phyloP scores from a whole-genome alignment of 2,329 filamentous ascomycete genomes.

The Chaetomium sp. region DNA sequence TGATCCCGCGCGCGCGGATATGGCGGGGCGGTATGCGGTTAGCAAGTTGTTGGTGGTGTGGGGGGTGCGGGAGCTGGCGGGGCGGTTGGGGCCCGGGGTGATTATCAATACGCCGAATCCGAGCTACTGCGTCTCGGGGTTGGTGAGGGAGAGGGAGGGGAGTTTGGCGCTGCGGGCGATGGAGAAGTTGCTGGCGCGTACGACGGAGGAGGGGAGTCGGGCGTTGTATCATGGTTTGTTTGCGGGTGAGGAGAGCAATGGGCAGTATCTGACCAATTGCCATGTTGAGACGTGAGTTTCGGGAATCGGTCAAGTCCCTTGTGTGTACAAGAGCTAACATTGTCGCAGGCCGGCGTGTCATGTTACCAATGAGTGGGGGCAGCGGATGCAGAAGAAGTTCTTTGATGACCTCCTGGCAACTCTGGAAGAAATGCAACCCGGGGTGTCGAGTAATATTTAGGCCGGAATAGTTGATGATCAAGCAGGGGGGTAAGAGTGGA shows the following conservation, averaged over 20 bases:
- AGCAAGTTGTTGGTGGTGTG: constrained; percentile 41
- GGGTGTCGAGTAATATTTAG: constrained; percentile 33
- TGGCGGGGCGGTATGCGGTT: constrained; percentile 39
- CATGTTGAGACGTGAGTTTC: constrained; percentile 36
- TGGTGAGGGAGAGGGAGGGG: constrained; percentile 26
- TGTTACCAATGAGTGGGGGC: constrained; percentile 41
- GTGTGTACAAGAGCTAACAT: constrained; percentile 3
- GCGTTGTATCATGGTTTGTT: constrained; percentile 39
- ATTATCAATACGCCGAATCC: constrained; percentile 47
- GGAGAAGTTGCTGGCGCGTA: constrained; percentile 43
- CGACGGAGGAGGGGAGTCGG: constrained; percentile 49
- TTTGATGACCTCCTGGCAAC: constrained; percentile 41
- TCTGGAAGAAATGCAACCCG: constrained; percentile 40
- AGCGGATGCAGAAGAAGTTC: constrained; percentile 38
- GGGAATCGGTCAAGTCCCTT: no score
- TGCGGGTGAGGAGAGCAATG: constrained; percentile 40
- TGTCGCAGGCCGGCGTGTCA: constrained; percentile 35
- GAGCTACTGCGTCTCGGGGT: constrained; percentile 45
- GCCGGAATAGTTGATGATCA: not conserved
- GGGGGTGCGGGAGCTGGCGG: constrained; percentile 38
- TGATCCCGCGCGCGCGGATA: constrained; percentile 36
- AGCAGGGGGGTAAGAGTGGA: not conserved
- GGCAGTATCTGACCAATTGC: constrained; percentile 42
- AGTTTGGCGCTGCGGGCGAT: constrained; percentile 12
- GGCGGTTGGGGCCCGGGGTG: constrained; percentile 25